Conservation (phyloP, 2,329 filamentous ascomycete species). For the Xylariaceae sp. region DNA sequence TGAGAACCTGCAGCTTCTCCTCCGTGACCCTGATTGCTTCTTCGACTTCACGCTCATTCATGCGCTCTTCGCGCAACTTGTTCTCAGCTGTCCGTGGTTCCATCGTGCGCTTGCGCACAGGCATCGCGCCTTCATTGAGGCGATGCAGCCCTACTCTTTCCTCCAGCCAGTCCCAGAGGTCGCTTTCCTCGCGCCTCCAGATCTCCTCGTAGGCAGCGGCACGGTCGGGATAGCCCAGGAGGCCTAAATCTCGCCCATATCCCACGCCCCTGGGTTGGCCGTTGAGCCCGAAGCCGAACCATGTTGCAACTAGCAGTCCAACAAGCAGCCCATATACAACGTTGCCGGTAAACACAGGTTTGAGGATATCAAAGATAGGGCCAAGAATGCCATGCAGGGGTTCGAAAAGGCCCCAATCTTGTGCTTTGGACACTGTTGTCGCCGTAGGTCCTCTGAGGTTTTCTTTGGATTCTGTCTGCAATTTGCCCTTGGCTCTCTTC, state of each 20-base stretch:
- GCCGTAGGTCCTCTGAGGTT: conserved; percentile 30
- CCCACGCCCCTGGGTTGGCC: conserved; percentile 29
- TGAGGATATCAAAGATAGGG: conserved; percentile 61
- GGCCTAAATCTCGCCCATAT: conserved; percentile 32
- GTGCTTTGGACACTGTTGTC: conserved; percentile 33
- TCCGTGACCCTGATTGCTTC: conserved; percentile 82
- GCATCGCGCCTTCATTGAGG: conserved; percentile 32
- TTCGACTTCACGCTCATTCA: conserved; percentile 66
- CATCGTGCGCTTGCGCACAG: conserved; percentile 39
- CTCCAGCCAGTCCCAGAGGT: conserved; percentile 90
- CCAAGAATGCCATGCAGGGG: conserved; percentile 63
- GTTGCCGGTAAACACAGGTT: conserved; percentile 67
- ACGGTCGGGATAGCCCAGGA: conserved; percentile 51
- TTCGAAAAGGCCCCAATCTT: conserved; percentile 74
- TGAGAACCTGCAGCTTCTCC: conserved; percentile 70
- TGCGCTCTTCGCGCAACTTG: conserved; percentile 48
- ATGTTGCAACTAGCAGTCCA: conserved; percentile 64
- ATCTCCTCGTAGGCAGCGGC: conserved; percentile 86
- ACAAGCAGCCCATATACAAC: conserved; percentile 69
- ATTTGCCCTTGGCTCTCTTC: conserved; percentile 50
- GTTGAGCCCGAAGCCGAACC: conserved; percentile 57
- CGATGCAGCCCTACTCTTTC: conserved; percentile 70
- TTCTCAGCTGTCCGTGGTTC: conserved; percentile 53
- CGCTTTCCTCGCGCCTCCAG: conserved; percentile 80
- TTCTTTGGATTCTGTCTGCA: conserved; percentile 35